A percentile compares a stretch with the other conserved stretches of the same genome.
phyloP scores from a whole-genome alignment of 2,329 filamentous ascomycete species.

The Aspergillus sp. region DNA sequence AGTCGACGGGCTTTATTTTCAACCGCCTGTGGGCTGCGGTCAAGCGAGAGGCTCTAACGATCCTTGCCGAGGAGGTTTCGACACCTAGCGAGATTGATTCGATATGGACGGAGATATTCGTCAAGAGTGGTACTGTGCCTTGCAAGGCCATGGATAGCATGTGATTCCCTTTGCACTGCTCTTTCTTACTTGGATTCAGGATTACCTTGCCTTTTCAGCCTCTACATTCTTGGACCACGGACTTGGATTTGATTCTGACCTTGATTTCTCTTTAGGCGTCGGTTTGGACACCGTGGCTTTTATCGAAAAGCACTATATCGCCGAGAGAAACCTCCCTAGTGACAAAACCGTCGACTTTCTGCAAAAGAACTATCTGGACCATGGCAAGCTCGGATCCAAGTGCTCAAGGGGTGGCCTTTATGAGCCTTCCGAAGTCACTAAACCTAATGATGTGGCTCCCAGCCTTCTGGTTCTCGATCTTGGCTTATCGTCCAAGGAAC shows the following conservation, averaged over 20 bases:
- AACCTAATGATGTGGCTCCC: not conserved
- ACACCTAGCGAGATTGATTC: conserved; percentile 51
- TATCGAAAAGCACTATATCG: conserved; percentile 55
- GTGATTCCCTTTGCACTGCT: conserved; percentile 4
- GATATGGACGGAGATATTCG: conserved; percentile 47
- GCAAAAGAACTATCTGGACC: conserved; percentile 43
- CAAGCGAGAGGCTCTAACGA: conserved; percentile 52
- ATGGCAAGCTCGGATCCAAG: conserved; percentile 51
- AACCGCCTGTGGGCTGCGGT: conserved; percentile 59
- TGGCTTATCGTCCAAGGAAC: conserved; percentile 18
- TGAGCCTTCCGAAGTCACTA: not conserved
- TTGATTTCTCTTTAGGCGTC: conserved; percentile 28
- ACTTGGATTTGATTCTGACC: not conserved
- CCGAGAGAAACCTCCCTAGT: conserved; percentile 46
- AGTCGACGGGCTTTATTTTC: conserved; percentile 56
- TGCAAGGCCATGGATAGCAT: conserved; percentile 47
- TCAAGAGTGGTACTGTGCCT: conserved; percentile 26
- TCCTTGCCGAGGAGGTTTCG: conserved; percentile 52
- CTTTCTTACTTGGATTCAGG: not conserved
- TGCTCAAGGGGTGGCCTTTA: conserved; percentile 22
- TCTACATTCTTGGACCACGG: not conserved
- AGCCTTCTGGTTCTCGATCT: conserved; percentile 23
- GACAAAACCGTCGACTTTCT: conserved; percentile 48
- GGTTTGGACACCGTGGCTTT: conserved; percentile 55
- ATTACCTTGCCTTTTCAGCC: no score